A percentile compares a stretch with the other conserved stretches of the same genome.
Evolutionary conservation across 148 eudicot genomes (phyloP).

Genomic region (Nepenthes gracilis): DNA sequence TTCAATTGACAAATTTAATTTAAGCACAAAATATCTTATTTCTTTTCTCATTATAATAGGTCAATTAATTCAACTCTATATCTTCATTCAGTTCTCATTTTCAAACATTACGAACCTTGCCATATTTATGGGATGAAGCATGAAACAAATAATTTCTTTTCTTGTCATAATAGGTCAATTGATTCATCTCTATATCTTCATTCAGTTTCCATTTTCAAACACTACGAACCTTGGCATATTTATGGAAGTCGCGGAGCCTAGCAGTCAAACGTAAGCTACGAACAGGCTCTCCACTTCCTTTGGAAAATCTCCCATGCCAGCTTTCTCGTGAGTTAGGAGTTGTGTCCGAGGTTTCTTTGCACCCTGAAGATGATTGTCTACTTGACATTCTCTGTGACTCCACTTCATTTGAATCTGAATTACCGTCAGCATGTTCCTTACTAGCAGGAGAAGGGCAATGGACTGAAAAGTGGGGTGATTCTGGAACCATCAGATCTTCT

Average conservation of each 20-base stretch:
- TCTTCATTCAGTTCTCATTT: not conserved
- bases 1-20: too few relatives aligned
- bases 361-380: slow-evolving; percentile 43
- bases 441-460: slow-evolving; percentile 34
- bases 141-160: not conserved
- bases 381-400: slow-evolving; percentile 40
- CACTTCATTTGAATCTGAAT: slow-evolving; percentile 34
- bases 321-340: slow-evolving; percentile 68
- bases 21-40: too few relatives aligned
- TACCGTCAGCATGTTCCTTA: slow-evolving; percentile 46
- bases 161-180: not conserved
- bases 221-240: slow-evolving; percentile 72
- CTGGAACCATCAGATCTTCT: slow-evolving; percentile 64
- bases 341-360: slow-evolving; percentile 46
- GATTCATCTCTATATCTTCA: not conserved
- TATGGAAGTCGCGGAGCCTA: slow-evolving; percentile 92
- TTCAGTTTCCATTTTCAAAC: not conserved
- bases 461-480: slow-evolving; percentile 36
- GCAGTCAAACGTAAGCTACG: slow-evolving; percentile 75
- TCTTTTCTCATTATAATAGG: not conserved
- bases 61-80: slow-evolving; percentile 1
- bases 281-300: slow-evolving; percentile 62
- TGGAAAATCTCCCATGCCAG: slow-evolving; percentile 54
- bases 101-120: slow-evolving; percentile 46
- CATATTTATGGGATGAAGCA: slow-evolving; percentile 55